Evolutionary conservation across 352 stramenopile species (phyloP).

Genomic region (Pseudoperonospora humuli): DNA sequence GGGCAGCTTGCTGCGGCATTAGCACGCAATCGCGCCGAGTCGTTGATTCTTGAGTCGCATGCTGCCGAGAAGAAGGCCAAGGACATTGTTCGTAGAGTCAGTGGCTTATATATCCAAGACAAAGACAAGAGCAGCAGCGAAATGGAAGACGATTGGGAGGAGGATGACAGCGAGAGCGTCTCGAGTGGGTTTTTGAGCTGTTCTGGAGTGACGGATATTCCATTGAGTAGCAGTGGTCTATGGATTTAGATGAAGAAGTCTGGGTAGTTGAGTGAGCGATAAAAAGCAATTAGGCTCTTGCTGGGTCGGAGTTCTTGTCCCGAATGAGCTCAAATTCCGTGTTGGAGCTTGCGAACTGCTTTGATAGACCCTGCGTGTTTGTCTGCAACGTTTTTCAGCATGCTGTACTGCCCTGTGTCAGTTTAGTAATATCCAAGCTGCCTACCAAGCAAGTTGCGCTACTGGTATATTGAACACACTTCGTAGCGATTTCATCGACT

Average conservation of each 20-base stretch:
- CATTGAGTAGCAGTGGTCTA: conserved; percentile 34
- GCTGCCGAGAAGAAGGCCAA: conserved; percentile 42
- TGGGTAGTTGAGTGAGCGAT: too few species aligned
- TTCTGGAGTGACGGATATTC: conserved; percentile 28
- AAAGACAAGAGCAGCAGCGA: conserved; percentile 16
- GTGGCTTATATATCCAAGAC: conserved; percentile 10
- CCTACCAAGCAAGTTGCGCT: too few species aligned
- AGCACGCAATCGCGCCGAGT: conserved; percentile 46
- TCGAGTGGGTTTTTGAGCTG: conserved; percentile 59
- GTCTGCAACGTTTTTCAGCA: too few species aligned
- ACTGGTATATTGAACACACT: too few species aligned
- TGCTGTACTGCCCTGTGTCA: too few species aligned
- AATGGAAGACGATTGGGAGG: conserved; percentile 11
- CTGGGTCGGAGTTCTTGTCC: too few species aligned
- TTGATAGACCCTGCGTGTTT: too few species aligned
- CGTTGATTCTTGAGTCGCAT: conserved; percentile 26
- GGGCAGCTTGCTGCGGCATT: conserved; percentile 43
- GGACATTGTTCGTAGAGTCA: conserved; percentile 27
- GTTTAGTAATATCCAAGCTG: too few species aligned
- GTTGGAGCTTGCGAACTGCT: too few species aligned
- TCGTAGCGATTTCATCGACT: too few species aligned
- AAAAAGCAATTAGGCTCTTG: too few species aligned
- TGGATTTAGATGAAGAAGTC: conserved; percentile 24
- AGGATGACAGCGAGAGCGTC: conserved; percentile 27
- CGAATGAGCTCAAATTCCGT: too few species aligned